Evolutionary conservation across 2,329 filamentous ascomycete species (phyloP).

Genomic region (Beauveria brongniartii): DNA sequence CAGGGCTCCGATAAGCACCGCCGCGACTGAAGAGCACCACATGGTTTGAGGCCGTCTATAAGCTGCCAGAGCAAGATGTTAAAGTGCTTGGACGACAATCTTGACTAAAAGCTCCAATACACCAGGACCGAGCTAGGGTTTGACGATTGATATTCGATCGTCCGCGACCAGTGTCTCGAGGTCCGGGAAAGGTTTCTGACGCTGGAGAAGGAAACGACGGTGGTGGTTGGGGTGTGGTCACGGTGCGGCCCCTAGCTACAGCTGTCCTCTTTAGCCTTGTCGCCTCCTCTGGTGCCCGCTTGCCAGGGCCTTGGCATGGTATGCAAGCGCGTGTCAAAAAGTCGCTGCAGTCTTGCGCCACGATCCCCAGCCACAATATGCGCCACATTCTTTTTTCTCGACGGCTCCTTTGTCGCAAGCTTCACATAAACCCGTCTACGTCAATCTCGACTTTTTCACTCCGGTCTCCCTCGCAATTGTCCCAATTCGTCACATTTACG

Average conservation of each 20-base stretch:
- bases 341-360: neutral
- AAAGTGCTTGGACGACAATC: neutral
- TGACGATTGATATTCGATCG: neutral
- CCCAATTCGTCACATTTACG: neutral
- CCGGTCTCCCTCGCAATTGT: neutral
- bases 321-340: neutral
- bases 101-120: neutral
- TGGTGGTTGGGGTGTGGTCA: constrained; percentile 2
- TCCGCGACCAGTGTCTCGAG: constrained; percentile 1
- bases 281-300: neutral
- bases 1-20: constrained; percentile 40
- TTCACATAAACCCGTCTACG: neutral
- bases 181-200: neutral
- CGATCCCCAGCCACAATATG: neutral
- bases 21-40: constrained; percentile 40
- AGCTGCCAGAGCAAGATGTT: neutral
- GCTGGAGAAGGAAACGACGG: neutral
- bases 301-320: neutral
- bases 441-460: neutral
- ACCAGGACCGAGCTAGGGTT: neutral
- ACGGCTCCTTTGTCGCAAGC: neutral
- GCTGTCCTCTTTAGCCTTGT: constrained; percentile 5
- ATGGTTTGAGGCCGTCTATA: constrained; percentile 22
- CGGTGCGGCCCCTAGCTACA: constrained; percentile 4
- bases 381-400: neutral